Conservation (phyloP, 2,329 filamentous ascomycete species). For the Curvularia sp. region DNA sequence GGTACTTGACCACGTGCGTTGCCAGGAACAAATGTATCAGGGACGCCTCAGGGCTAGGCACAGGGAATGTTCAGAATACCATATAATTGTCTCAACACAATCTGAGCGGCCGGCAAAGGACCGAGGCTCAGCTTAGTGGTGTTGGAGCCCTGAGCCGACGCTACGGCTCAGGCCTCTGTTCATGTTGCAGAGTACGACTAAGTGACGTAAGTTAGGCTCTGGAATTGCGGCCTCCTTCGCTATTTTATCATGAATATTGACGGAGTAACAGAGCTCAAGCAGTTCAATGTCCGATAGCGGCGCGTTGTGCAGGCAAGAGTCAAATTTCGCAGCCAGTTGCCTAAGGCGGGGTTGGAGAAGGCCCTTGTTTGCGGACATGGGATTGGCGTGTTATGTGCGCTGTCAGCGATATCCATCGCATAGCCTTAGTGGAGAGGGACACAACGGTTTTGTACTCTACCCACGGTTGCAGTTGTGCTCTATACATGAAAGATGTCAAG, state of each 20-base stretch:
- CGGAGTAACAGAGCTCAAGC: not conserved
- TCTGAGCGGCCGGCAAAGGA: not conserved
- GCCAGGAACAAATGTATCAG: not conserved
- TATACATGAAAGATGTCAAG: not conserved
- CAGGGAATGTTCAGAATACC: not conserved
- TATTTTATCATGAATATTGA: not conserved
- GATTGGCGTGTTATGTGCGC: not conserved
- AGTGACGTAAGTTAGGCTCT: not conserved
- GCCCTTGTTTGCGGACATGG: not conserved
- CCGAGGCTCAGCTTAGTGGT: not conserved
- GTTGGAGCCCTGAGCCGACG: not conserved
- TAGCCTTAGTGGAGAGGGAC: not conserved
- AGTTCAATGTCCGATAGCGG: slow-evolving; percentile 1
- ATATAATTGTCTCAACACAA: not conserved
- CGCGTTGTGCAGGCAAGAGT: not conserved
- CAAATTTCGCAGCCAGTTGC: not conserved
- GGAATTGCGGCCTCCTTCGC: not conserved
- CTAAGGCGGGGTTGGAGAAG: not conserved
- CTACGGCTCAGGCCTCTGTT: not conserved
- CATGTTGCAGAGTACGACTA: slow-evolving; percentile 1
- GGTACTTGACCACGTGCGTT: not conserved
- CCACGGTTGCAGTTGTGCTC: not conserved
- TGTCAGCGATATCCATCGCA: not conserved
- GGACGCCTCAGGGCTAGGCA: not conserved
- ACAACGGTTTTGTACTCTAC: not conserved